Base-by-base conservation (phyloP, 768 basidiomycete species). In the Termitomyces sp. region DNA sequence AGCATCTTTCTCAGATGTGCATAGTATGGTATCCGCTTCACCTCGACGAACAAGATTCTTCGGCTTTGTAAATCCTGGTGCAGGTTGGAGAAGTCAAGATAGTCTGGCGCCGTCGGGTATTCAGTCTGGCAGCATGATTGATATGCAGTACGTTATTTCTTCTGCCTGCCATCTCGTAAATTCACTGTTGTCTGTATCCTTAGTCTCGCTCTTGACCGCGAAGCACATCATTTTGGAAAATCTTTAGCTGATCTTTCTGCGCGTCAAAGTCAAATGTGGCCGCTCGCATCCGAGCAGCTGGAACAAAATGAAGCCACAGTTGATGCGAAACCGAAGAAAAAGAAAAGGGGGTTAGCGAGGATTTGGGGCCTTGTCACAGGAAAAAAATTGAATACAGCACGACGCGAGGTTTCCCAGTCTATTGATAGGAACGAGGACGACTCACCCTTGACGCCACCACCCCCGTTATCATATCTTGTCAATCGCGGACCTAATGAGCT, bases 391-490 rank as follows among this genome's bases (percentile, higher is more conserved):
- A 57, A 64, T 25, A 28, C 56, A 7, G 67, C 63, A 40, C 65
- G 70, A 39, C 68, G 68, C 27, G 69, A 70, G 10, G 66, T 72
- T 16, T 63, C 73, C 6, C 76, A 75, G 16, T 74, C 73, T 12
- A 55, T 71, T 25, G 80, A 77, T 59, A 76, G 69, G 40, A 68
- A 66, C 42, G 87, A 90, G 3, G 90, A 93, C 63, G 84, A 89
- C 61, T 69, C 78, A 9, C 94, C 91, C 3, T 75, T 97, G 40
- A 85, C 89, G 3, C 96, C 95, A 0, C 96, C 96, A 3, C 96
- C 96, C 5, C 88, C 93, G 5, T 67, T 98, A 52, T 92, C 92
- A 0, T 95, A 94, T 72, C 80, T 98, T 46, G 92, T 93, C 59
- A 76, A 80, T 55, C 80, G 80, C 41, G 77, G 79, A n/a, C 79